phyloP scores from a whole-genome alignment of 352 stramenopile genomes.

The Globisporangium middletonii region DNA sequence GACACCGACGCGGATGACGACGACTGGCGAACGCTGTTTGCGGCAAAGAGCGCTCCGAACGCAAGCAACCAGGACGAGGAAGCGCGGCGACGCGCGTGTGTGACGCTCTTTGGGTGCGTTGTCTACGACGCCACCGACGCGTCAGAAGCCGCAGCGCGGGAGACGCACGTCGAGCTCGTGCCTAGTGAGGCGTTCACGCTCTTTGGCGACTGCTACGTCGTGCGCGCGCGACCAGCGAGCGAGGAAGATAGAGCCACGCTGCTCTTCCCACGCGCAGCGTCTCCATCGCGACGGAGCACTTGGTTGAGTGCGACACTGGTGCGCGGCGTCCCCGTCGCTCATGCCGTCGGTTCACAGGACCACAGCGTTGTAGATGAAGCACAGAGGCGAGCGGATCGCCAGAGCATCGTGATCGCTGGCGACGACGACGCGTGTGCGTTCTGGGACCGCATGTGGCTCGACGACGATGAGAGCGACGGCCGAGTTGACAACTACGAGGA shows the following conservation, averaged over 20 bases:
- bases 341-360: too few relatives aligned
- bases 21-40: constrained; percentile 11
- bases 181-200: constrained; percentile 13
- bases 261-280: too few relatives aligned
- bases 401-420: constrained; percentile 5
- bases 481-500: constrained; percentile 3
- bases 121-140: not conserved
- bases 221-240: constrained; percentile 5
- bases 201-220: constrained; percentile 18
- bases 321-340: too few relatives aligned
- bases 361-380: too few relatives aligned
- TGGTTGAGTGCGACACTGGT: too few relatives aligned
- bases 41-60: not conserved
- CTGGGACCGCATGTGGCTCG: constrained; percentile 11
- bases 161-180: constrained; percentile 9
- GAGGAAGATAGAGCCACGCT: not conserved
- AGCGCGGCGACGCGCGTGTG: not conserved
- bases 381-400: not conserved
- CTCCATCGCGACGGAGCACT: too few relatives aligned
- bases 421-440: constrained; percentile 10
- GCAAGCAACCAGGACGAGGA: not conserved
- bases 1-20: not conserved
- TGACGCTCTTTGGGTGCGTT: constrained; percentile 14
- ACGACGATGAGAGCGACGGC: constrained; percentile 1
- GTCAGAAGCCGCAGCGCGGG: not conserved